phyloP scores from a whole-genome alignment of 345 rosid species.

The Kandelia obovata region DNA sequence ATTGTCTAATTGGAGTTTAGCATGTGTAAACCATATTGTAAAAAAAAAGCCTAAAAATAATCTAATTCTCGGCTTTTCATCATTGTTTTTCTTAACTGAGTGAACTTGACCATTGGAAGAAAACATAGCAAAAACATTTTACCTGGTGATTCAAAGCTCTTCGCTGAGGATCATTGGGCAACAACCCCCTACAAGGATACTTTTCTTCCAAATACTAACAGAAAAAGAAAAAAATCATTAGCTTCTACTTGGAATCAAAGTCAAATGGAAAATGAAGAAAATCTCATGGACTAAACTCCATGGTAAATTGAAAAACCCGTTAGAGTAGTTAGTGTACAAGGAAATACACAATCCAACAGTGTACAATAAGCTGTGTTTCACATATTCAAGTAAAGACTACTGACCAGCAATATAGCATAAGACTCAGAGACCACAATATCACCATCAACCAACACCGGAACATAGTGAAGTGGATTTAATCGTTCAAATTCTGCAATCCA shows the following conservation, averaged over 20 bases:
- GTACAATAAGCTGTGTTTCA: too few relatives aligned
- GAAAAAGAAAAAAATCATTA: neutral
- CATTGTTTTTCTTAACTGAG: neutral
- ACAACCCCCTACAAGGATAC: slow-evolving; percentile 42
- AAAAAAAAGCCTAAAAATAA: neutral
- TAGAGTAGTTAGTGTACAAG: neutral
- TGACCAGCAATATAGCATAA: slow-evolving; percentile 48
- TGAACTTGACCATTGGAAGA: neutral
- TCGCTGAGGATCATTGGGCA: slow-evolving; percentile 36
- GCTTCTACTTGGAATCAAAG: neutral
- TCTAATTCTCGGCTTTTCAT: neutral
- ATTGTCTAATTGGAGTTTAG: neutral
- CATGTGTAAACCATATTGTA: neutral
- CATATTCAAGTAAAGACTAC: slow-evolving; percentile 9
- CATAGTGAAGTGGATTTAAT: slow-evolving; percentile 44
- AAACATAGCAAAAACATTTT: neutral
- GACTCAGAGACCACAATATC: slow-evolving; percentile 51
- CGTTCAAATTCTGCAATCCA: slow-evolving; percentile 42
- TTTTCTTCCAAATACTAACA: slow-evolving; percentile 49
- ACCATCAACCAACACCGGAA: slow-evolving; percentile 50
- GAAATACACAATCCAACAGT: neutral
- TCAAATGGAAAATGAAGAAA: neutral
- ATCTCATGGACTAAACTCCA: neutral
- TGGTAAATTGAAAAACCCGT: neutral
- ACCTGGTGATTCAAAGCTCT: slow-evolving; percentile 51